phyloP scores from a whole-genome alignment of 768 basidiomycete genomes.

The Lactarius deliciosus region DNA sequence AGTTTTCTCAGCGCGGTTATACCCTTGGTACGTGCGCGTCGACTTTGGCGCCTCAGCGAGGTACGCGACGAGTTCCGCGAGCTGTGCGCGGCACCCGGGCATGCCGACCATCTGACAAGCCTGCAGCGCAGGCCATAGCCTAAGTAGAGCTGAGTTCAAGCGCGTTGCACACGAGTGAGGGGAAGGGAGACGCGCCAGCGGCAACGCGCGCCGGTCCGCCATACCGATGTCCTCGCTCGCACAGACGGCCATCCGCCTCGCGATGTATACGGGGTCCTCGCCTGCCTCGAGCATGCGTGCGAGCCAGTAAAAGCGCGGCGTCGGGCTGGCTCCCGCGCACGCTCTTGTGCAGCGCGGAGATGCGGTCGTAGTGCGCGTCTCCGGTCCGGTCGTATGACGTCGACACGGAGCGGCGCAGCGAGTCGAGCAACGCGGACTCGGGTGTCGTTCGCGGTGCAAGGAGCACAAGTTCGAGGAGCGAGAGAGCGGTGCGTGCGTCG shows the following conservation, averaged over 20 bases:
- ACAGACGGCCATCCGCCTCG: constrained; percentile 70
- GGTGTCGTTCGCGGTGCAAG: constrained; percentile 41
- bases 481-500: constrained; percentile 77
- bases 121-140: constrained; percentile 63
- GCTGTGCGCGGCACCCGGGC: constrained; percentile 78
- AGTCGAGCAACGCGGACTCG: constrained; percentile 52
- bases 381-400: constrained; percentile 74
- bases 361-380: constrained; percentile 78
- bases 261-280: constrained; percentile 79
- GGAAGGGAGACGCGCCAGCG: constrained; percentile 51
- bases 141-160: constrained; percentile 32
- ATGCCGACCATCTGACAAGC: constrained; percentile 73
- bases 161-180: background rate
- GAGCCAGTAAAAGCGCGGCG: constrained; percentile 85
- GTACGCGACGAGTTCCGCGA: constrained; percentile 75
- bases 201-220: constrained; percentile 74
- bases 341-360: constrained; percentile 81
- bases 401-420: constrained; percentile 61
- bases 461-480: constrained; percentile 70
- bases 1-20: constrained; percentile 65
- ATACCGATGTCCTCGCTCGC: constrained; percentile 87
- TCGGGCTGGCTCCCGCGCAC: constrained; percentile 73
- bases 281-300: constrained; percentile 80
- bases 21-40: constrained; percentile 76
- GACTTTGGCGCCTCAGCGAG: constrained; percentile 83